phyloP scores from a whole-genome alignment of 257 asterid genomes.

The Craterostigma plantagineum region DNA sequence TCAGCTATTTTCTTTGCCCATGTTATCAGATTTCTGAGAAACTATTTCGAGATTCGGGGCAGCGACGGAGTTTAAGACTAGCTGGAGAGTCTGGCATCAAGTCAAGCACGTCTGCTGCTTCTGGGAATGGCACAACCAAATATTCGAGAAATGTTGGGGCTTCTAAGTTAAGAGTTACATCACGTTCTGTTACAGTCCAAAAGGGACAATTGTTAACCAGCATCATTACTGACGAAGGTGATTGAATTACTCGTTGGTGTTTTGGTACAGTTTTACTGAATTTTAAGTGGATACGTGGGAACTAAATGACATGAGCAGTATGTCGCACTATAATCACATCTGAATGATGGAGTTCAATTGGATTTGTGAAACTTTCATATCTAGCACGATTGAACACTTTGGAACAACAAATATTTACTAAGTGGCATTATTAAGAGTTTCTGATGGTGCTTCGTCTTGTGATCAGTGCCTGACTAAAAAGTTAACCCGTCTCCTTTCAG shows the following conservation, averaged over 20 bases:
- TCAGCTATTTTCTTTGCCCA: no score
- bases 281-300: no score
- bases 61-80: constrained; percentile 83
- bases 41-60: constrained; percentile 83
- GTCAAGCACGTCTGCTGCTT: constrained; percentile 26
- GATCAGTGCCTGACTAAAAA: constrained; percentile 9
- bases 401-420: no score
- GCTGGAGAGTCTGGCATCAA: constrained; percentile 55
- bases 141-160: constrained; percentile 44
- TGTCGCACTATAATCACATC: no score
- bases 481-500: constrained; percentile 21
- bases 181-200: constrained; percentile 51
- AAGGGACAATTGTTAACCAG: constrained; percentile 54
- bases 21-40: constrained; percentile 72
- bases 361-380: no score
- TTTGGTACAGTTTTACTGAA: no score
- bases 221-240: constrained; percentile 72
- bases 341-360: no score
- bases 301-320: no score
- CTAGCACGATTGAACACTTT: no score
- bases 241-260: background rate
- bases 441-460: constrained; percentile 2
- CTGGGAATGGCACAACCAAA: constrained; percentile 51
- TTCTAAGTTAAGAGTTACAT: constrained; percentile 38
- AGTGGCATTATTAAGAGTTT: no score